Percentiles rank a stretch among this genome's conserved stretches.
Evolutionary conservation across 73 alveolate species (phyloP).

Genomic region (Paramecium biaurelia): DNA sequence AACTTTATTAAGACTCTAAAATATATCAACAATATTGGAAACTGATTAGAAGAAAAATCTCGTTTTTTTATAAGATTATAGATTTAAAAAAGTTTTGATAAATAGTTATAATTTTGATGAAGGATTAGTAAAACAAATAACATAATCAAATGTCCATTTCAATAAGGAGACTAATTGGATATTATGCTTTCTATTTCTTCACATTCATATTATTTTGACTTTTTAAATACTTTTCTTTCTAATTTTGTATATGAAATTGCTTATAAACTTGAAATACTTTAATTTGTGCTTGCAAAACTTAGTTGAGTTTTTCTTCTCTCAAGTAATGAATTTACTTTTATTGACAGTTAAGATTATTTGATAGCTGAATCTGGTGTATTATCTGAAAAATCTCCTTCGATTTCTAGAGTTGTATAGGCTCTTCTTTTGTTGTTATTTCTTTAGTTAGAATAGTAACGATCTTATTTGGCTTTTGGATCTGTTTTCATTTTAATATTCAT

Average conservation of each 20-base stretch:
- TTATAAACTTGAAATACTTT: not conserved
- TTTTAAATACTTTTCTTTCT: not conserved
- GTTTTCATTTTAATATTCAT: constrained; percentile 11
- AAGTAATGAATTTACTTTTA: not conserved
- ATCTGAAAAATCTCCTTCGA: not conserved
- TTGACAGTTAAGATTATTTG: not conserved
- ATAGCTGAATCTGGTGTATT: not conserved
- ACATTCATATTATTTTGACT: not conserved
- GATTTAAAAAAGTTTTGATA: not conserved
- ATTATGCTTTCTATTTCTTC: not conserved
- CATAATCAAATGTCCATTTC: not conserved
- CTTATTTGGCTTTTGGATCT: constrained; percentile 44
- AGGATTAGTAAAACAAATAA: not conserved
- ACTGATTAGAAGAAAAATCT: not conserved
- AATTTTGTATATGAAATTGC: not conserved
- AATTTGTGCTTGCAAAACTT: constrained; percentile 11
- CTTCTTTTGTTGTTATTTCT: not conserved
- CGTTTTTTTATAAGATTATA: not conserved
- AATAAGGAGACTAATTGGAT: not conserved
- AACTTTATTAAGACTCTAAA: not conserved
- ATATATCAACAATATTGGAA: not conserved
- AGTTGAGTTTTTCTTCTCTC: not conserved
- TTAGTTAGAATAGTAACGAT: constrained; percentile 2
- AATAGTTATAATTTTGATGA: not conserved
- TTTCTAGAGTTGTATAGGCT: not conserved